Percentiles rank a stretch among this genome's conserved stretches.
phyloP scores from a whole-genome alignment of 2,329 filamentous ascomycete species.

The Biscogniauxia mediterranea region DNA sequence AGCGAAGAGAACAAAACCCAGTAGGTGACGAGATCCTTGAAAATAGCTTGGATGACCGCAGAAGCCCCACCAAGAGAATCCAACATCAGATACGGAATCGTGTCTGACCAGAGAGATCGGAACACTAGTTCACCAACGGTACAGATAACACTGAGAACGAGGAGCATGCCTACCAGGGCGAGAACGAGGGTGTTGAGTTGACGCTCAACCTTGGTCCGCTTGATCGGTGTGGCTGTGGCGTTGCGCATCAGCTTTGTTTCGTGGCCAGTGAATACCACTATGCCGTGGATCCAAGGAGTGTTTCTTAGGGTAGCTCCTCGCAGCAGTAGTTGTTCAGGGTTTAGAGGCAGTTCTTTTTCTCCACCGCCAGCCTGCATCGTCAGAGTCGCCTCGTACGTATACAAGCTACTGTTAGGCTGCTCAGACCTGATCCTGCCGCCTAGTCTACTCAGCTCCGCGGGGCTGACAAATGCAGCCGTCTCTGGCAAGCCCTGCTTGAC shows the following conservation, averaged over 20 bases:
- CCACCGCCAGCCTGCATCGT: conserved; percentile 88
- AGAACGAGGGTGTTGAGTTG: conserved; percentile 93
- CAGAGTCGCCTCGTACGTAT: conserved; percentile 95
- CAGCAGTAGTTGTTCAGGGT: conserved; percentile 88
- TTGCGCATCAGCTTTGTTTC: conserved; percentile 99
- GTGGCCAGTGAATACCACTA: conserved; percentile 96
- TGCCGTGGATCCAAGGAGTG: conserved; percentile 93
- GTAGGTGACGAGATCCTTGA: conserved; percentile 94
- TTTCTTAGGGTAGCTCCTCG: conserved; percentile 93
- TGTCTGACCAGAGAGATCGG: conserved; percentile 59
- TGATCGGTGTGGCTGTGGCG: conserved; percentile 94
- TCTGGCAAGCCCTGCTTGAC: conserved; percentile 97
- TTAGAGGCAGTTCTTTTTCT: conserved; percentile 86
- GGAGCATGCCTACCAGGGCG: conserved; percentile 79
- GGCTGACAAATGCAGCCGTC: conserved; percentile 82
- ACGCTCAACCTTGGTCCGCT: conserved; percentile 91
- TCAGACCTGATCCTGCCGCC: conserved; percentile 88
- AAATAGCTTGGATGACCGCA: conserved; percentile 72
- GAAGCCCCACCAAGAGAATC: conserved; percentile 54
- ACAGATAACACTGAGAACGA: conserved; percentile 82
- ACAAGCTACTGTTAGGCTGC: conserved; percentile 96
- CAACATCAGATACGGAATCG: conserved; percentile 73
- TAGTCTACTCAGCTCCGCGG: conserved; percentile 79
- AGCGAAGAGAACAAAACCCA: conserved; percentile 97
- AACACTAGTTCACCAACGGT: conserved; percentile 87